A percentile compares a stretch with the other conserved stretches of the same genome.
Conservation (phyloP, 768 basidiomycete genomes). For the Boletales sp. region DNA sequence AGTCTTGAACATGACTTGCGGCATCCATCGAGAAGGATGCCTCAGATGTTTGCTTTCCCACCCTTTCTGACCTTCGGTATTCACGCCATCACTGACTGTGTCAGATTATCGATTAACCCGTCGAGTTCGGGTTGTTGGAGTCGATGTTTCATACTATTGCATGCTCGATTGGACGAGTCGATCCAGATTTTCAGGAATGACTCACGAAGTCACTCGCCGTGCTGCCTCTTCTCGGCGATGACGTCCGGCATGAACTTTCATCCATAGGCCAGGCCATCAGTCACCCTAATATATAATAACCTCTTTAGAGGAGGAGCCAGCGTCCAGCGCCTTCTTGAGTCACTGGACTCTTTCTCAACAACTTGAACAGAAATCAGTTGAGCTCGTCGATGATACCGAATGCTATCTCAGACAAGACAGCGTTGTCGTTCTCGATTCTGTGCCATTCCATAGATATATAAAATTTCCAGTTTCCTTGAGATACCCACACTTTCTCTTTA, state of each 20-base stretch:
- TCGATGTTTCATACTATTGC: slow-evolving; percentile 42
- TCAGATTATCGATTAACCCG: slow-evolving; percentile 25
- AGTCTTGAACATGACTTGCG: slow-evolving; percentile 41
- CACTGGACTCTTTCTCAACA: too few species aligned
- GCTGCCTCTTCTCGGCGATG: slow-evolving; percentile 44
- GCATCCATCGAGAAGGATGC: too few species aligned
- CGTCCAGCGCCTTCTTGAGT: too few species aligned
- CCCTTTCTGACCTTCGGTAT: slow-evolving; percentile 33
- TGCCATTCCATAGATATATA: slow-evolving; percentile 59
- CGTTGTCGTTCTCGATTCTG: slow-evolving; percentile 78
- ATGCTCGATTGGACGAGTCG: background rate
- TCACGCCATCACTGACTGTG: slow-evolving; percentile 16
- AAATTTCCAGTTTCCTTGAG: slow-evolving; percentile 76
- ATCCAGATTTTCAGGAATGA: slow-evolving; percentile 13
- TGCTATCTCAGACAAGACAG: slow-evolving; percentile 42
- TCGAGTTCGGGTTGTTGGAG: slow-evolving; percentile 38
- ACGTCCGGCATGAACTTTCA: slow-evolving; percentile 29
- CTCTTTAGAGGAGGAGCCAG: too few species aligned
- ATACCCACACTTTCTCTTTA: slow-evolving; percentile 53
- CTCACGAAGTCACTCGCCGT: slow-evolving; percentile 48
- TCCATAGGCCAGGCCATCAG: too few species aligned
- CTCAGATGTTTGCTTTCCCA: slow-evolving; percentile 26
- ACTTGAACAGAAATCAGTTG: too few species aligned
- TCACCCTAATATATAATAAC: too few species aligned
- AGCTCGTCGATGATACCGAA: too few species aligned